phyloP scores from a whole-genome alignment of 768 basidiomycete genomes.

The Podaxis rugospora region DNA sequence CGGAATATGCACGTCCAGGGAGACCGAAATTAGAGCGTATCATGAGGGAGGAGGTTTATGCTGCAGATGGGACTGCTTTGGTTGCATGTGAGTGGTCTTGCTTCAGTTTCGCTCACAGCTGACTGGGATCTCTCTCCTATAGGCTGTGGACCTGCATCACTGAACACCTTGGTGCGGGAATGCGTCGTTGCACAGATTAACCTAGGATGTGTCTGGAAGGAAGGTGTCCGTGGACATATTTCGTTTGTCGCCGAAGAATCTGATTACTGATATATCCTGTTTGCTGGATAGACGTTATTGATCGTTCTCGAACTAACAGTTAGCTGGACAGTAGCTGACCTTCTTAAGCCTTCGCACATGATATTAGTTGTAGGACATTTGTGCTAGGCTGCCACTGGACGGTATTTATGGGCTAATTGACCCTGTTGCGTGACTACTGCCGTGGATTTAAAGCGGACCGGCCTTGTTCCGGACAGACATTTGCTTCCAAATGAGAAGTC shows the following conservation, averaged over 20 bases:
- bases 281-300: background rate
- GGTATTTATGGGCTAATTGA: background rate
- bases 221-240: conserved; percentile 46
- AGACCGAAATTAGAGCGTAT: conserved; percentile 62
- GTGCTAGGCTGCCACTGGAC: background rate
- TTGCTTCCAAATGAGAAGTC: background rate
- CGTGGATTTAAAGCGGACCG: background rate
- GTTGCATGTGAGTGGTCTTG: conserved; percentile 58
- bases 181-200: conserved; percentile 57
- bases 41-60: conserved; percentile 59
- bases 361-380: background rate
- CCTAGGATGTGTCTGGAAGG: conserved; percentile 50
- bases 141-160: conserved; percentile 72
- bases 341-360: background rate
- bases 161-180: conserved; percentile 68
- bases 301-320: background rate
- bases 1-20: conserved; percentile 62
- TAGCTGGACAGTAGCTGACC: background rate
- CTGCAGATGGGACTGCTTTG: conserved; percentile 48
- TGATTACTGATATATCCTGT: conserved; percentile 37
- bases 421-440: background rate
- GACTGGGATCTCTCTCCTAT: background rate
- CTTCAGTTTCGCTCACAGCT: background rate
- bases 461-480: background rate
- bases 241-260: conserved; percentile 67